Percentiles rank a stretch among this genome's conserved stretches.
Evolutionary conservation across 352 stramenopile species (phyloP).

Genomic region (Phytophthora nicotianae): DNA sequence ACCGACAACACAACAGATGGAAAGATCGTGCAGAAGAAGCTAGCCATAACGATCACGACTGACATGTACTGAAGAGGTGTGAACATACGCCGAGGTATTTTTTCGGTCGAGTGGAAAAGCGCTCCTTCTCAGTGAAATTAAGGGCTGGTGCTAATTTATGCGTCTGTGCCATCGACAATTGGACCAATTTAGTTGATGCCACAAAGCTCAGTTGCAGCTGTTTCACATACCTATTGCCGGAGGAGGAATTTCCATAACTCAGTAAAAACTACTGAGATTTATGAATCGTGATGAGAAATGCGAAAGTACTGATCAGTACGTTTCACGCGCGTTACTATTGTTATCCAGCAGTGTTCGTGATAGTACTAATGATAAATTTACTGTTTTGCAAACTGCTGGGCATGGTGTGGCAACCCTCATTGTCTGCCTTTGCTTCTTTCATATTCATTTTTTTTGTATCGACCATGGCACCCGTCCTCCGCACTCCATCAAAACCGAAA

Average conservation of each 20-base stretch:
- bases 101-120: slow-evolving; percentile 69
- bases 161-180: slow-evolving; percentile 39
- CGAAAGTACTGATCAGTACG: neutral
- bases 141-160: slow-evolving; percentile 73
- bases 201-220: neutral
- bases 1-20: slow-evolving; percentile 54
- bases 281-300: neutral
- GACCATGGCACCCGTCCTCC: neutral
- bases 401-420: too few species aligned
- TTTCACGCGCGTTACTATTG: neutral
- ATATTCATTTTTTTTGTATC: neutral
- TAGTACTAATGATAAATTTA: neutral
- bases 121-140: slow-evolving; percentile 67
- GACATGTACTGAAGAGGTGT: neutral
- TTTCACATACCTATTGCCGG: slow-evolving; percentile 58
- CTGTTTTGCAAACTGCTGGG: too few species aligned
- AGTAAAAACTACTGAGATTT: neutral
- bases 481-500: neutral
- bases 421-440: too few species aligned
- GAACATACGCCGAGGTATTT: slow-evolving; percentile 59
- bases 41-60: neutral
- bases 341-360: neutral
- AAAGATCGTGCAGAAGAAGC: neutral
- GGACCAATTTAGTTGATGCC: slow-evolving; percentile 7
- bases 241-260: neutral